Conservation (phyloP, 305 asterid genomes). For the Fraxinus paxiana region DNA sequence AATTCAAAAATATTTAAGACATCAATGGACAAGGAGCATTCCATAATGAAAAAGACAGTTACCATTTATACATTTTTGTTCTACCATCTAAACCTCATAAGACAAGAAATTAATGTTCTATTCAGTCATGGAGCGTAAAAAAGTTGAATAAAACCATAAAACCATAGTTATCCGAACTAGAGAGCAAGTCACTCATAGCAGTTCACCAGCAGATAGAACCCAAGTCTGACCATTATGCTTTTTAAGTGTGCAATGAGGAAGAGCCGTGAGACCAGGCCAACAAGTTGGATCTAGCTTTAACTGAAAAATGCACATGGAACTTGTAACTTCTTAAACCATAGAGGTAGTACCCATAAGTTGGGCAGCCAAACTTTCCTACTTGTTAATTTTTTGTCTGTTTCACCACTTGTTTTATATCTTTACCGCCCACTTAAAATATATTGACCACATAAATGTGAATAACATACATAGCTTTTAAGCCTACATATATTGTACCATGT, state of each 20-base stretch:
- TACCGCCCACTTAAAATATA: not conserved
- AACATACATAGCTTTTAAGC: not conserved
- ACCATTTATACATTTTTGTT: not conserved
- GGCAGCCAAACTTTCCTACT: not conserved
- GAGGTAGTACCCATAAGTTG: not conserved
- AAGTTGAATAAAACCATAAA: not conserved
- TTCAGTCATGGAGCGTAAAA: not conserved
- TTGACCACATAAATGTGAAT: not conserved
- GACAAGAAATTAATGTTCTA: not conserved
- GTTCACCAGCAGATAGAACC: not conserved
- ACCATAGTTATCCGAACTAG: not conserved
- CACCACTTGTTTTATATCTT: not conserved
- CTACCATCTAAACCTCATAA: not conserved
- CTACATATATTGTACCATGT: not conserved
- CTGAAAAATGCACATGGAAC: not conserved
- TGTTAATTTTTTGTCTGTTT: not conserved
- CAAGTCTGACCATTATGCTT: not conserved
- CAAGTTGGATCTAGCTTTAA: not conserved
- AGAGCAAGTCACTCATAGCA: not conserved
- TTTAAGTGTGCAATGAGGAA: not conserved
- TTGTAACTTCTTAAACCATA: not conserved
- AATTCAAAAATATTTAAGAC: slow-evolving; percentile 25
- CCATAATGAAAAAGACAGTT: slow-evolving; percentile 6
- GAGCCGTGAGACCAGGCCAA: not conserved
- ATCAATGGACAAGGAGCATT: slow-evolving; percentile 18